These are phyloP conservation scores for Podosphaera xanthii DNA, from an alignment of 2,329 filamentous ascomycete genomes.

Conservation along the genomic window DNA sequence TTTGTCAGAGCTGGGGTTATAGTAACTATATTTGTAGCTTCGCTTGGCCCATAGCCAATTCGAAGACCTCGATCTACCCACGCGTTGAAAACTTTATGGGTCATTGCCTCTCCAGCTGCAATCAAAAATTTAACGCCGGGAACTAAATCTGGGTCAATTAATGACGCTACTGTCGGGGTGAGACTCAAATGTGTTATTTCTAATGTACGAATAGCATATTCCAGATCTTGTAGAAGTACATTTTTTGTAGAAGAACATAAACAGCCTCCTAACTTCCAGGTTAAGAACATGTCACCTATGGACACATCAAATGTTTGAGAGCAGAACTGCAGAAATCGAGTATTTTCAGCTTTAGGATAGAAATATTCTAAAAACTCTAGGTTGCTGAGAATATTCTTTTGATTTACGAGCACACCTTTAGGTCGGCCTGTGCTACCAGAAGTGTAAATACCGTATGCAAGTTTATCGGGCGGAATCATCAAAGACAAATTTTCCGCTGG, in stretches of 20 bases:
- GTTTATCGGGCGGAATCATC: conserved; percentile 5
- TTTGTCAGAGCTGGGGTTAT: conserved; percentile 36
- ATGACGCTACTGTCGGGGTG: conserved; percentile 62
- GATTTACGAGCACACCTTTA: conserved; percentile 60
- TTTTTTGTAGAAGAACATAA: conserved; percentile 58
- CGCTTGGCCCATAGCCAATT: conserved; percentile 67
- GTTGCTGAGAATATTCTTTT: conserved; percentile 55
- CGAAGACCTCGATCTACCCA: conserved; percentile 50
- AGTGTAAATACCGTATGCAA: conserved; percentile 64
- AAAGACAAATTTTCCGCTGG: conserved; percentile 7
- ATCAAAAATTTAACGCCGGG: conserved; percentile 54
- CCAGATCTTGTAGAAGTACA: conserved; percentile 48
- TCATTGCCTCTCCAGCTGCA: conserved; percentile 62
- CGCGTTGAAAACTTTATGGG: conserved; percentile 39
- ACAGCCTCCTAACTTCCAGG: conserved; percentile 58
- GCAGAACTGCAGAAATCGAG: conserved; percentile 55
- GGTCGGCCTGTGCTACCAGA: conserved; percentile 58
- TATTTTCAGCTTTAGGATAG: conserved; percentile 31
- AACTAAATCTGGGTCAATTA: conserved; percentile 45
- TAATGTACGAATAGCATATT: conserved; percentile 38
- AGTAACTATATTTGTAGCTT: conserved; percentile 74
- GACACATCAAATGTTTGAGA: conserved; percentile 75
- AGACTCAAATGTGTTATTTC: conserved; percentile 59
- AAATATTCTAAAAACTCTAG: conserved; percentile 39
- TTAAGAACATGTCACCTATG: conserved; percentile 75